Conservation (phyloP, 257 asterid species). For the Scutellaria minor region DNA sequence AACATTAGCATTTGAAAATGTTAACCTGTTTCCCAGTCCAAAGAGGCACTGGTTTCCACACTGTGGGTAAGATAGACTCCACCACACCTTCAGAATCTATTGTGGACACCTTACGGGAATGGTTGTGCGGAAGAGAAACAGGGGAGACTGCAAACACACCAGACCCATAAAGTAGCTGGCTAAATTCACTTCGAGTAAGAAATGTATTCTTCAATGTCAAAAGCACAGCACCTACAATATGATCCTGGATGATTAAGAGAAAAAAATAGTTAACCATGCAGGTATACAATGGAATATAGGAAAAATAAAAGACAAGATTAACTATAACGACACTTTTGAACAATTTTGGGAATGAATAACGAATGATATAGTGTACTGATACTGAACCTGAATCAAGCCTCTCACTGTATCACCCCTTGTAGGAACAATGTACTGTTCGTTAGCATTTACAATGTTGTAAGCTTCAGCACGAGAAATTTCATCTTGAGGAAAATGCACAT, state of each 20-base stretch:
- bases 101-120: slow-evolving; percentile 54
- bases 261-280: slow-evolving; percentile 25
- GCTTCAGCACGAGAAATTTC: slow-evolving; percentile 99
- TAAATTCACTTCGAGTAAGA: slow-evolving; percentile 77
- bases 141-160: slow-evolving; percentile 63
- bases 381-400: slow-evolving; percentile 94
- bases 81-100: slow-evolving; percentile 65
- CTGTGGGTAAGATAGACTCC: slow-evolving; percentile 71
- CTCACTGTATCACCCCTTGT: slow-evolving; percentile 98
- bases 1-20: slow-evolving; percentile 18
- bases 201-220: slow-evolving; percentile 88
- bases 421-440: slow-evolving; percentile 96
- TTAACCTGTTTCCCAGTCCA: slow-evolving; percentile 99
- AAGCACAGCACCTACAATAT: slow-evolving; percentile 89
- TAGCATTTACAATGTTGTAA: slow-evolving; percentile 92
- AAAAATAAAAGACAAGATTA: background rate
- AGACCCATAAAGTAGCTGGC: slow-evolving; percentile 91
- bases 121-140: slow-evolving; percentile 47
- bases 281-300: background rate
- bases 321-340: background rate
- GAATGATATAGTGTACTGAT: slow-evolving; percentile 31
- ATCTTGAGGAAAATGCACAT: slow-evolving; percentile 99
- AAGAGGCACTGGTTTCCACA: slow-evolving; percentile 95
- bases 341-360: slow-evolving; percentile 16
- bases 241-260: slow-evolving; percentile 64